A percentile compares a stretch with the other conserved stretches of the same genome.
phyloP scores from a whole-genome alignment of 441 rosid species.

The Erodium trifolium region DNA sequence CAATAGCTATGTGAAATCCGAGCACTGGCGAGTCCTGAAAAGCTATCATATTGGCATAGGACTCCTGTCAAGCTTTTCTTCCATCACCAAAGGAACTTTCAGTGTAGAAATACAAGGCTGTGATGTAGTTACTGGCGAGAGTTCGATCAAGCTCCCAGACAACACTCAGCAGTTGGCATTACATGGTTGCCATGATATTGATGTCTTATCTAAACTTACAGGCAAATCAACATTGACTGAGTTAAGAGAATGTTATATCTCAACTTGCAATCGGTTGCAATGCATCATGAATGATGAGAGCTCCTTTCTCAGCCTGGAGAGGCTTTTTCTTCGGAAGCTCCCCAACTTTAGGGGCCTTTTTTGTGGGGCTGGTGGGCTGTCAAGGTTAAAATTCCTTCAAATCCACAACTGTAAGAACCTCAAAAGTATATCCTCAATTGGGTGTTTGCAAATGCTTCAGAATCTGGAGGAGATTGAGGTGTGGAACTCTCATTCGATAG shows the following conservation, averaged over 20 bases:
- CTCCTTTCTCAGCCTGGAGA: constrained; percentile 9
- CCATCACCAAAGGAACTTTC: constrained; percentile 3
- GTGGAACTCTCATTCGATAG: background rate
- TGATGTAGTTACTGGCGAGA: constrained; percentile 4
- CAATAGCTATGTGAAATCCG: constrained; percentile 17
- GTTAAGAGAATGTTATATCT: constrained; percentile 20
- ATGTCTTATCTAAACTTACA: constrained; percentile 12
- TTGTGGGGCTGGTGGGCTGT: background rate
- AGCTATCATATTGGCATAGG: constrained; percentile 19
- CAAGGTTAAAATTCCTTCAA: constrained; percentile 14
- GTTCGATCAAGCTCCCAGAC: constrained; percentile 13
- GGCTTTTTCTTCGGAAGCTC: constrained; percentile 16
- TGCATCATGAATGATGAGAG: constrained; percentile 12
- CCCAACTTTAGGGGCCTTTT: constrained; percentile 12
- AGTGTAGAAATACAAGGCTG: constrained; percentile 17
- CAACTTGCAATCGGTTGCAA: constrained; percentile 17
- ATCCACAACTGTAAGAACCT: constrained; percentile 19
- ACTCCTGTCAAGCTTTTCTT: constrained; percentile 12
- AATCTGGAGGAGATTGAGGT: constrained; percentile 19
- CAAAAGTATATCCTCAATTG: constrained; percentile 9
- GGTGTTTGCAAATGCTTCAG: constrained; percentile 13
- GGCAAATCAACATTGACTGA: constrained; percentile 13
- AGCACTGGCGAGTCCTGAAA: constrained; percentile 20
- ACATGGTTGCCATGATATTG: constrained; percentile 21
- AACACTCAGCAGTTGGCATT: constrained; percentile 20